Percentiles rank a stretch among this genome's conserved stretches.
phyloP scores from a whole-genome alignment of 2,329 filamentous ascomycete genomes.

The Aphanoascus verrucosus region DNA sequence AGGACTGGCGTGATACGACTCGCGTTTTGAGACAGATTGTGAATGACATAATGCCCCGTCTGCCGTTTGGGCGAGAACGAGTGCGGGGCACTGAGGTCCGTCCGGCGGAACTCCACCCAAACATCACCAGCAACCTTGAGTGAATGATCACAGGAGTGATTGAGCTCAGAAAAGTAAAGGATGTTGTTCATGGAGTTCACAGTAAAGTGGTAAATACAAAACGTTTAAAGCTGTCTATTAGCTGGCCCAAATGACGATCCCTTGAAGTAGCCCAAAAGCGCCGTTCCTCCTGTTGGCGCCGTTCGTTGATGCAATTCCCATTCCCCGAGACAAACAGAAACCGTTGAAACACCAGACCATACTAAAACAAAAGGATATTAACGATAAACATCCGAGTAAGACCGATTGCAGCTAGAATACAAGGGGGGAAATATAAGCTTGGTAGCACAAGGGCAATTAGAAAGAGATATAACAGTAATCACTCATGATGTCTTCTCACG shows the following conservation, averaged over 20 bases:
- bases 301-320: neutral
- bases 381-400: neutral
- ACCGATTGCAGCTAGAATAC: neutral
- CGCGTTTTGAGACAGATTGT: neutral
- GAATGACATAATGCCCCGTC: constrained; percentile 1
- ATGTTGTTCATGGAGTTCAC: neutral
- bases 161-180: no score
- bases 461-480: neutral
- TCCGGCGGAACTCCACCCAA: no score
- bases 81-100: neutral
- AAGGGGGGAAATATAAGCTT: neutral
- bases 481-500: constrained; percentile 40
- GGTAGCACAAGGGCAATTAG: neutral
- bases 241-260: no score
- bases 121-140: neutral
- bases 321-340: neutral
- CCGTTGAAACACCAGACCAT: neutral
- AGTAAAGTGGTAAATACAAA: no score
- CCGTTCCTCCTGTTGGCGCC: neutral
- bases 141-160: neutral
- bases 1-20: neutral
- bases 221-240: no score
- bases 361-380: neutral
- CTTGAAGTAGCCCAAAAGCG: neutral
- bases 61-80: neutral